Conservation (phyloP, 768 basidiomycete species). For the Termitomyces eurrhizus region DNA sequence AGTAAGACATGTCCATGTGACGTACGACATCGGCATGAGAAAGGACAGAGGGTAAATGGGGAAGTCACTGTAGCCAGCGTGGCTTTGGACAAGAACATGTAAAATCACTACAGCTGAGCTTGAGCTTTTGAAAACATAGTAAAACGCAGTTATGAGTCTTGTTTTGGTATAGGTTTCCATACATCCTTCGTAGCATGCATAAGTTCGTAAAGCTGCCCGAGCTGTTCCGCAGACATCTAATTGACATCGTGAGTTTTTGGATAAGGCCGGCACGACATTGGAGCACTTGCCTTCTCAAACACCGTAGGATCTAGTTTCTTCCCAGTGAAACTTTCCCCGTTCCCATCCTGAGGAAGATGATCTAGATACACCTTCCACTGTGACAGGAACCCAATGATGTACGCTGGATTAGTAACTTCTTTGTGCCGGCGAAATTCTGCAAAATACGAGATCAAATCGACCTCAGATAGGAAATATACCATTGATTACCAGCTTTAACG, state of each 20-base stretch:
- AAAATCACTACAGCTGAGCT: not conserved
- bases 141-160: slow-evolving; percentile 18
- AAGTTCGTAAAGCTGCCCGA: slow-evolving; percentile 91
- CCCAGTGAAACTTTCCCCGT: slow-evolving; percentile 48
- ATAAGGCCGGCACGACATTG: not conserved
- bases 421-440: slow-evolving; percentile 86
- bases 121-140: not conserved
- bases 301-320: slow-evolving; percentile 66
- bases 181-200: slow-evolving; percentile 89
- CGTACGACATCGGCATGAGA: slow-evolving; percentile 14
- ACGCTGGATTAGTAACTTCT: slow-evolving; percentile 75
- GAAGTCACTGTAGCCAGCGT: not conserved
- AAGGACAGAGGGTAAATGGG: not conserved
- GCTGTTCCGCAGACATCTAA: slow-evolving; percentile 87
- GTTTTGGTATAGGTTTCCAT: slow-evolving; percentile 59
- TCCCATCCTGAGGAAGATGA: slow-evolving; percentile 46
- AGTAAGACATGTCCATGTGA: slow-evolving; percentile 11
- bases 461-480: slow-evolving; percentile 1
- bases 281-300: slow-evolving; percentile 64
- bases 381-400: slow-evolving; percentile 92
- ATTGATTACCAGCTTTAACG: slow-evolving; percentile 64
- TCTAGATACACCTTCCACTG: slow-evolving; percentile 97
- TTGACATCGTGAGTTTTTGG: slow-evolving; percentile 1
- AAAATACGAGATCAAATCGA: not conserved
- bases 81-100: not conserved